phyloP scores from a whole-genome alignment of 2,329 filamentous ascomycete genomes.

The Cordyceps sp. region DNA sequence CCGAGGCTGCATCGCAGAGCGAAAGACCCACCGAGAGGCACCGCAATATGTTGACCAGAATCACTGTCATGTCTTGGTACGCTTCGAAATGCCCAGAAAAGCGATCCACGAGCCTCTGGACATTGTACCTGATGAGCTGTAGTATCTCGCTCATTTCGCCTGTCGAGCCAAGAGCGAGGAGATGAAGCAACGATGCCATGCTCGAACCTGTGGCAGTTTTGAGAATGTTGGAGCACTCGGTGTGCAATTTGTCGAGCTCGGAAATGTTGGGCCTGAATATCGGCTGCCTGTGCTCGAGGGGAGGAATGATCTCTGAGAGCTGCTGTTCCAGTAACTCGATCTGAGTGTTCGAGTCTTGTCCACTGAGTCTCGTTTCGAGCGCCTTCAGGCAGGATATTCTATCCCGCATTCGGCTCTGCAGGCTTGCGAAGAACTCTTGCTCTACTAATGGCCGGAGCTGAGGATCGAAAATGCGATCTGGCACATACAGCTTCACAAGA shows the following conservation, averaged over 20 bases:
- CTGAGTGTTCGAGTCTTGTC: constrained; percentile 50
- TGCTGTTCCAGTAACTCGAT: constrained; percentile 46
- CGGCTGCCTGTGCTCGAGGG: constrained; percentile 44
- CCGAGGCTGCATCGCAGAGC: constrained; percentile 30
- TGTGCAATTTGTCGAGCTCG: constrained; percentile 56
- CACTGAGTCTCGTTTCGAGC: constrained; percentile 54
- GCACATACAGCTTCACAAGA: constrained; percentile 65
- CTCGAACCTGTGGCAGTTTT: constrained; percentile 40
- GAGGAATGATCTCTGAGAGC: constrained; percentile 44
- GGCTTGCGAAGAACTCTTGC: constrained; percentile 36
- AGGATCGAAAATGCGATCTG: constrained; percentile 76
- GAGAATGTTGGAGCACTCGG: constrained; percentile 65
- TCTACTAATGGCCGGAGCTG: constrained; percentile 50
- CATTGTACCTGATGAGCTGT: constrained; percentile 33
- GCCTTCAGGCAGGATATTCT: constrained; percentile 42
- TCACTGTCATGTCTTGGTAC: constrained; percentile 74
- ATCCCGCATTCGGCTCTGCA: constrained; percentile 34
- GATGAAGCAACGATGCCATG: constrained; percentile 17
- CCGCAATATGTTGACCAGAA: constrained; percentile 62
- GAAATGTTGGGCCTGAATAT: constrained; percentile 58
- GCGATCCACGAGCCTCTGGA: constrained; percentile 54
- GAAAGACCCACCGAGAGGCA: constrained; percentile 63
- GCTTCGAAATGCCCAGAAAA: constrained; percentile 54
- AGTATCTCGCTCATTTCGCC: constrained; percentile 19
- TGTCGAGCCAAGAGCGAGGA: constrained; percentile 6